Evolutionary conservation across 2,329 filamentous ascomycete species (phyloP).

Genomic region (Hypocreales sp.): DNA sequence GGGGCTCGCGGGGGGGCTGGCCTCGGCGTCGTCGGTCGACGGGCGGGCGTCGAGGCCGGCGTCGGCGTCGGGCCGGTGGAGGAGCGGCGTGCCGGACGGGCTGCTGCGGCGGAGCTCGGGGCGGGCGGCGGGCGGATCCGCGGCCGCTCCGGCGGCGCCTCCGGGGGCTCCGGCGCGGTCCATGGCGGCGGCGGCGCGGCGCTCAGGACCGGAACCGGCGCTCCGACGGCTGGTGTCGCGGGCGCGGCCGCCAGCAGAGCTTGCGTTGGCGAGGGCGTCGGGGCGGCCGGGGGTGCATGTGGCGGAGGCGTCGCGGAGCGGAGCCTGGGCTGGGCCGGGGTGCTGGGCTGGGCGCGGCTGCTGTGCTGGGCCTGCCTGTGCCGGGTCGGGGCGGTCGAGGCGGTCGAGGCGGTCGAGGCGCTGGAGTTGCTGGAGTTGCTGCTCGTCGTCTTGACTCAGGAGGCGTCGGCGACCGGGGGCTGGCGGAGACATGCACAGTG

Average conservation of each 20-base stretch:
- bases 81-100: constrained; percentile 7
- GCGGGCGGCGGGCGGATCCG: constrained; percentile 1
- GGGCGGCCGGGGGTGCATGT: constrained; percentile 11
- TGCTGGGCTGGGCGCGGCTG: constrained; percentile 7
- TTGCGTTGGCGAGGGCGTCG: constrained; percentile 8
- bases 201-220: constrained; percentile 12
- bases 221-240: constrained; percentile 9
- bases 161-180: no score
- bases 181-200: constrained; percentile 3
- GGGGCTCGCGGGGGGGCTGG: constrained; percentile 6
- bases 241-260: constrained; percentile 10
- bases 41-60: constrained; percentile 10
- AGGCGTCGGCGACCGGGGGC: constrained; percentile 1
- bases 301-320: constrained; percentile 6
- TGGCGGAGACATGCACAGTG: constrained; percentile 9
- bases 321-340: constrained; percentile 5
- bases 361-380: not conserved
- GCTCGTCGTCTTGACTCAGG: no score
- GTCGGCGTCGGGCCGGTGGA: constrained; percentile 6
- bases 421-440: no score
- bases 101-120: constrained; percentile 4
- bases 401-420: no score
- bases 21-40: constrained; percentile 7
- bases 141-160: not conserved
- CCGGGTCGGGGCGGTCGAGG: no score